Base-by-base conservation (phyloP, 768 basidiomycete genomes). In the Dendrothele bispora region DNA sequence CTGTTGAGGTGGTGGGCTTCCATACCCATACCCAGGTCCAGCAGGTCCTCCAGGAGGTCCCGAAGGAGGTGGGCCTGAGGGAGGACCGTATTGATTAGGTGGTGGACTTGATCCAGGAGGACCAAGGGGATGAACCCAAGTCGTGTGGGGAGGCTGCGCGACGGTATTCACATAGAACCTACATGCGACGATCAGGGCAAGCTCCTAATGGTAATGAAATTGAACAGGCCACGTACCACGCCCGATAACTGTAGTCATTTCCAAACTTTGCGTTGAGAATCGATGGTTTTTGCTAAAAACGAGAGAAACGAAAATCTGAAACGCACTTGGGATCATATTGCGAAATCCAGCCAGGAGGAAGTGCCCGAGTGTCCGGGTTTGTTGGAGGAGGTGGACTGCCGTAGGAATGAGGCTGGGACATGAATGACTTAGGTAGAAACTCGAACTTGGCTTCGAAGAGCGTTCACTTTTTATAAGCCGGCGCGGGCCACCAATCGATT, bases 91-190 rank as follows among this genome's bases (percentile, higher is more conserved):
- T 51, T 62, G 61, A 20, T 63, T 57, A 2, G 77, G 66, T 24
- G 69, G 59, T 24, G 65, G 55, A 20, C 24, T 17, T 8, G 53
- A 42, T 4, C 70, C 63, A 3, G 73, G 64, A 4, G 79, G 71
- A 3, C 82, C 84, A n/a, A 76, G 63, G 0, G 88, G 88, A 55
- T 89, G 88, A 0, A 67, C 71, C 88, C 88, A 91, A 12, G 74
- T 77, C 29, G 84, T 80, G 17, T 76, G 73, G 1, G 86, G 83
- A 4, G 88, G 87, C 15, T 72, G 66, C 37, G 77, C 74, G 21
- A 57, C 62, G 0, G 84, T 86, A 55, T 90, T 81, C 37, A 91
- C 85, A 53, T 91, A 91, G 71, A 80, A 91, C 88, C 88, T 90
- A 51, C 18, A 7, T 10, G 29, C 32, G 20, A 32, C 12, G 30